These are phyloP conservation scores for Brettanomyces sp. DNA, from an alignment of 805 yeast species.

Conservation along the genomic window DNA sequence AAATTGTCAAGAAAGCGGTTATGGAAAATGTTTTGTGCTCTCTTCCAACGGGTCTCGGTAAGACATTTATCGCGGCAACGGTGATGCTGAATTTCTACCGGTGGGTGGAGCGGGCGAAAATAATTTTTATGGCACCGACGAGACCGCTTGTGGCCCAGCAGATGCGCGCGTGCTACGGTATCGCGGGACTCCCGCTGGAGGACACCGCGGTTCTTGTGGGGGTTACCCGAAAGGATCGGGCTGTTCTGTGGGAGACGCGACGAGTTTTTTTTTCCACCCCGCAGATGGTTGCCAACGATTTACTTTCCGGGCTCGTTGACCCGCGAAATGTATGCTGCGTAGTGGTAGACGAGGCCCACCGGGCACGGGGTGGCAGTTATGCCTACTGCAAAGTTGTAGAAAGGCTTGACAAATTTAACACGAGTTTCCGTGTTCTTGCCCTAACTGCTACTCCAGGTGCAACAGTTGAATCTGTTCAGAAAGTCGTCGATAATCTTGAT, in stretches of 20 bases:
- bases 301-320: constrained; percentile 61
- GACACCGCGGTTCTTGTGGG: constrained; percentile 70
- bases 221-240: constrained; percentile 48
- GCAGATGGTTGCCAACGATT: constrained; percentile 89
- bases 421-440: constrained; percentile 69
- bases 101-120: constrained; percentile 61
- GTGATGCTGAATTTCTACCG: constrained; percentile 83
- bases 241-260: constrained; percentile 66
- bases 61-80: constrained; percentile 90
- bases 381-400: constrained; percentile 80
- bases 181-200: constrained; percentile 70
- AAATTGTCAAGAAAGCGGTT: constrained; percentile 65
- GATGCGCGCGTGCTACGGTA: constrained; percentile 81
- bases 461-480: constrained; percentile 80
- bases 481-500: constrained; percentile 60
- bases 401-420: constrained; percentile 50
- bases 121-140: constrained; percentile 95
- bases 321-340: constrained; percentile 69
- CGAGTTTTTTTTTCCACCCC: constrained; percentile 92
- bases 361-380: constrained; percentile 75
- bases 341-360: constrained; percentile 92
- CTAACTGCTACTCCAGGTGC: constrained; percentile 96
- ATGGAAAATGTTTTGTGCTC: constrained; percentile 75
- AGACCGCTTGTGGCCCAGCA: constrained; percentile 95
- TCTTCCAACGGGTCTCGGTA: constrained; percentile 95